Evolutionary conservation across 768 basidiomycete species (phyloP).

Genomic region (Termitomyces sp.): DNA sequence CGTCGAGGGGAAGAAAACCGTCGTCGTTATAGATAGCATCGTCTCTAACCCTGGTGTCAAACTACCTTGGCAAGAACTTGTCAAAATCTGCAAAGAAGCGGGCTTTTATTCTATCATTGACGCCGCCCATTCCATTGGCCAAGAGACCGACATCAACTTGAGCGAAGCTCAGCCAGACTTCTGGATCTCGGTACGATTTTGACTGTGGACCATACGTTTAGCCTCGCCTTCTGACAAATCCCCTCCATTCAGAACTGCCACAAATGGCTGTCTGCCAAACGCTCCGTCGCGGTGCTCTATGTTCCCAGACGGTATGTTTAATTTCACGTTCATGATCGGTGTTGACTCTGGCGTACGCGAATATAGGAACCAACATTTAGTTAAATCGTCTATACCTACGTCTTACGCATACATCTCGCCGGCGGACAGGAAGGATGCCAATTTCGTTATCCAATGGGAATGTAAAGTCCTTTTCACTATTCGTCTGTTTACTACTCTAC

Average conservation of each 20-base stretch:
- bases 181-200: slow-evolving; percentile 61
- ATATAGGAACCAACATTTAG: slow-evolving; percentile 61
- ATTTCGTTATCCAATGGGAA: slow-evolving; percentile 45
- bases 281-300: slow-evolving; percentile 70
- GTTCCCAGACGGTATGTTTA: slow-evolving; percentile 52
- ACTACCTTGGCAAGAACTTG: slow-evolving; percentile 80
- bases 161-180: slow-evolving; percentile 64
- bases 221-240: neutral
- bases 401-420: slow-evolving; percentile 49
- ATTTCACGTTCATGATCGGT: neutral
- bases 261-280: slow-evolving; percentile 80
- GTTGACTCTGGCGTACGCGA: neutral
- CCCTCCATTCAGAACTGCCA: slow-evolving; percentile 61
- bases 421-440: slow-evolving; percentile 27
- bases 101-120: slow-evolving; percentile 71
- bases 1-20: slow-evolving; percentile 37
- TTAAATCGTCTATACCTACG: slow-evolving; percentile 61
- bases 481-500: neutral
- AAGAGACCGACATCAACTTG: slow-evolving; percentile 65
- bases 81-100: slow-evolving; percentile 59
- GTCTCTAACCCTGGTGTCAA: slow-evolving; percentile 60
- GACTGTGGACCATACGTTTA: slow-evolving; percentile 18
- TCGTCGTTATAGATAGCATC: slow-evolving; percentile 72
- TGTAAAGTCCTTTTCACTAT: slow-evolving; percentile 22
- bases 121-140: slow-evolving; percentile 81